phyloP scores from a whole-genome alignment of 1,139 yeast species.

The Diutina neorugosa region DNA sequence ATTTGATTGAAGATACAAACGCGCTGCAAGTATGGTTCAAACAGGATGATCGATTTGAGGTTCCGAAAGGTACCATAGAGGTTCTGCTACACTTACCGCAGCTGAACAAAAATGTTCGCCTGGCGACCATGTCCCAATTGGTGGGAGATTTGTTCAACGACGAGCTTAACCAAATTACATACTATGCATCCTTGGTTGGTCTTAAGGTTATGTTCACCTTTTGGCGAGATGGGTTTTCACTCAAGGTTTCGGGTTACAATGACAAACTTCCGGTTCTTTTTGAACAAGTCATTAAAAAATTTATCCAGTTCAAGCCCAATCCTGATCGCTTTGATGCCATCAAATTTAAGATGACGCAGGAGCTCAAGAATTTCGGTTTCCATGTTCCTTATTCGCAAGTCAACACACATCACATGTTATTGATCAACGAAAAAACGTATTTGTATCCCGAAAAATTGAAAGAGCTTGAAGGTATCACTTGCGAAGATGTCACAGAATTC shows the following conservation, averaged over 20 bases:
- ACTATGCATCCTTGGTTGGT: conserved; percentile 80
- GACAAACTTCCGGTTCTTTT: conserved; percentile 63
- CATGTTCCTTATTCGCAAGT: conserved; percentile 69
- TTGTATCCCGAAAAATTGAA: conserved; percentile 46
- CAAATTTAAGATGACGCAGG: conserved; percentile 52
- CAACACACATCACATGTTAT: conserved; percentile 44
- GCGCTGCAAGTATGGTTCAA: conserved; percentile 65
- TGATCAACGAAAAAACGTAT: conserved; percentile 66
- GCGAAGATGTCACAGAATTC: conserved; percentile 37
- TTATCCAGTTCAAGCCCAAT: conserved; percentile 41
- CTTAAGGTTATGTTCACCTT: conserved; percentile 45
- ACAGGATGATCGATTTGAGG: conserved; percentile 79
- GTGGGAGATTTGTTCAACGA: conserved; percentile 59
- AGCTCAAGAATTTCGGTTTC: conserved; percentile 58
- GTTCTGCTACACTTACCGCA: conserved; percentile 54
- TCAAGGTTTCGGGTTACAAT: conserved; percentile 68
- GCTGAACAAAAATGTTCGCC: not conserved
- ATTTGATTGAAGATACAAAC: conserved; percentile 21
- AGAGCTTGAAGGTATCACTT: conserved; percentile 34
- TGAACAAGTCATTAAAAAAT: conserved; percentile 42
- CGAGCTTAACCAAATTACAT: conserved; percentile 61
- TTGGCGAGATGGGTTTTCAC: conserved; percentile 58
- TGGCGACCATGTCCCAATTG: conserved; percentile 34
- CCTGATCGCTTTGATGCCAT: conserved; percentile 51
- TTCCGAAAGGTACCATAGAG: conserved; percentile 72